Evolutionary conservation across 2,329 filamentous ascomycete species (phyloP), one percentile per base, ranked within the genome.

Genomic region (Cladophialophora immunda): DNA sequence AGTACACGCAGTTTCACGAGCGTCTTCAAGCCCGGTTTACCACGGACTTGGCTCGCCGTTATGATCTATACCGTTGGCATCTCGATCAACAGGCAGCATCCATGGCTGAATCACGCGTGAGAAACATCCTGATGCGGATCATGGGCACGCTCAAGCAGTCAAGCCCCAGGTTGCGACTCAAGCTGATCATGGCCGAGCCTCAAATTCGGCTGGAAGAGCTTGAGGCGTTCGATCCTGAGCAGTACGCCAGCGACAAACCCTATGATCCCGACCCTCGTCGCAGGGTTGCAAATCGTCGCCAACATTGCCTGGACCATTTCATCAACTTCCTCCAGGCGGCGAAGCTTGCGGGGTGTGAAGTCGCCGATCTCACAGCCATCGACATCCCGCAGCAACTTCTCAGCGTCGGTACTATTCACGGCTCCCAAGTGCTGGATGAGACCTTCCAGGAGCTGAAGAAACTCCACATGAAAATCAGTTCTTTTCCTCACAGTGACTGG

Each of bases 51-150:
- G 32, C 57, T 25, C 53, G 52, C 22, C 47, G 54, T 30, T 71
- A 71, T 61, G 62, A 68, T 29, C 45, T 70, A n/a, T 71, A 70
- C 30, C 54, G 69, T 9, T 70, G 68, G 69, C 66, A 70, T 50
- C 62, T 71, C n/a, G 69, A 71, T 52, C 62, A 68, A 27, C 64
- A 71, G 59, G 68, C 68, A 6, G 63, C 53, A 30, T 30, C 38
- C 25, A 65, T 71, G 55, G 69, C 65, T 19, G 38, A 67, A 53
- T 13, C 15, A 55, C 34, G 30, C 11, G 34, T 63, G 22, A 60
- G 38, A 34, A 38, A 66, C 15, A 32, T 25, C n/a, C 38, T 70
- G 34, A 47, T 57, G 36, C 55, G 66, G 2, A 65, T 45, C 6
- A 34, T 70, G 27, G 58, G 55, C 55, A 17, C 29, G 9, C 61